Evolutionary conservation across 2,329 filamentous ascomycete genomes (phyloP).

Genomic region (Diplodia corticola): DNA sequence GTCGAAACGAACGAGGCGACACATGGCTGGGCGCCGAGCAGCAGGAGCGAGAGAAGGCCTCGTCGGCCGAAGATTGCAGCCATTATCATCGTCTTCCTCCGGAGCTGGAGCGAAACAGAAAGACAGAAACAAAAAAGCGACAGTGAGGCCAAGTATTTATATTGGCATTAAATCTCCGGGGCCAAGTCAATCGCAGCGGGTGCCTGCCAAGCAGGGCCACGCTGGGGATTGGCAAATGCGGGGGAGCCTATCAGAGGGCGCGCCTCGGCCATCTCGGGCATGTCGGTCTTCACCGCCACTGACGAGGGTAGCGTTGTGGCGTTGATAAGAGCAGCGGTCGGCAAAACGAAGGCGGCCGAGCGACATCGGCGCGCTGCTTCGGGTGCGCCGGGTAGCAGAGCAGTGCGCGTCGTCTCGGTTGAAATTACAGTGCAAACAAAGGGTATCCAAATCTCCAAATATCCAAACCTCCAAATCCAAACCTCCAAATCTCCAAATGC

Average conservation of each 20-base stretch:
- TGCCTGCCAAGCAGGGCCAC: conserved; percentile 6
- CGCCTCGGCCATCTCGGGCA: conserved; percentile 11
- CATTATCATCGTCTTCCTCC: not conserved
- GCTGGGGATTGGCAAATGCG: not conserved
- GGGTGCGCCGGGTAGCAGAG: not conserved
- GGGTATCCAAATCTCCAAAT: not conserved
- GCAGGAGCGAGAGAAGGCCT: not conserved
- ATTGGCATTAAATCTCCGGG: not conserved
- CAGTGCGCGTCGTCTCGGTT: no score
- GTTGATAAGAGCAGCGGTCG: not conserved
- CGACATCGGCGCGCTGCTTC: not conserved
- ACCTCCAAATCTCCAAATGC: not conserved
- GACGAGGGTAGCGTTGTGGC: not conserved
- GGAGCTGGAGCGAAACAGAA: not conserved
- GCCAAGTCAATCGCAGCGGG: not conserved
- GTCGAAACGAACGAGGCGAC: conserved; percentile 4
- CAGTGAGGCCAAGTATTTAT: not conserved
- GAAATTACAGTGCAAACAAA: no score
- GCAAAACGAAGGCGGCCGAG: not conserved
- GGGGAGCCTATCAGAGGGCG: conserved; percentile 12
- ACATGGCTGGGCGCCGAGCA: conserved; percentile 4
- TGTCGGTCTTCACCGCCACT: conserved; percentile 14
- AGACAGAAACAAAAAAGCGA: not conserved
- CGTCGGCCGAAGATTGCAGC: not conserved
- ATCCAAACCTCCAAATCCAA: no score